Evolutionary conservation across 257 asterid genomes (phyloP).

Genomic region (Cruciata laevipes): DNA sequence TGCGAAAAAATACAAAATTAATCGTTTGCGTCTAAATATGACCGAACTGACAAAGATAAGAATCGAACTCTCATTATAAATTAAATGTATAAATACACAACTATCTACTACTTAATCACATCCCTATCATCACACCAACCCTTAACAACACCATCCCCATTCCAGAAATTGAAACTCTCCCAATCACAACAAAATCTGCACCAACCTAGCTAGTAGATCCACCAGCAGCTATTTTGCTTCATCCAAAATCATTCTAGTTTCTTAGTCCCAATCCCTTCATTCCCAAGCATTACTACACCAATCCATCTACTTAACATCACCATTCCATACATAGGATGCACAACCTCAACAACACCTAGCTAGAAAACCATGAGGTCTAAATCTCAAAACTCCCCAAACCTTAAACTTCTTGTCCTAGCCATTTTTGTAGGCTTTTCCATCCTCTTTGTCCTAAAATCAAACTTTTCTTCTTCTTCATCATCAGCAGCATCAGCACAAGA

Average conservation of each 20-base stretch:
- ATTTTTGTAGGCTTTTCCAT: conserved; percentile 21
- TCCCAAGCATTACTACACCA: conserved; percentile 16
- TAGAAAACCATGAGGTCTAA: conserved; percentile 49
- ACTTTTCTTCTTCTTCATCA: conserved; percentile 18
- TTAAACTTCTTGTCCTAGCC: conserved; percentile 35
- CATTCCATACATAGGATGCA: neutral
- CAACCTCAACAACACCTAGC: neutral
- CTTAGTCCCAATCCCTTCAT: conserved; percentile 39
- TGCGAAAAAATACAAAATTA: too few relatives aligned
- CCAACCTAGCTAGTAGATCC: conserved; percentile 44
- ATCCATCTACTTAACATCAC: conserved; percentile 4
- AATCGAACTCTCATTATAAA: too few relatives aligned
- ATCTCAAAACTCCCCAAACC: conserved; percentile 36
- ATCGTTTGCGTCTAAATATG: too few relatives aligned
- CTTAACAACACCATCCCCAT: conserved; percentile 11
- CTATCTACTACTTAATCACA: neutral
- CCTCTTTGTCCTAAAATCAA: conserved; percentile 39
- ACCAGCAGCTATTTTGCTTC: conserved; percentile 66
- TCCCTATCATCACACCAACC: neutral
- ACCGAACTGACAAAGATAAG: too few relatives aligned
- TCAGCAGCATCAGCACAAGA: neutral
- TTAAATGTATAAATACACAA: too few relatives aligned
- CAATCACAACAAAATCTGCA: conserved; percentile 13
- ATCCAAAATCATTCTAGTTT: conserved; percentile 40
- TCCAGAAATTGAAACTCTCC: conserved; percentile 4